Evolutionary conservation across 768 basidiomycete species (phyloP).

Genomic region (Thelephora aurantiotincta): DNA sequence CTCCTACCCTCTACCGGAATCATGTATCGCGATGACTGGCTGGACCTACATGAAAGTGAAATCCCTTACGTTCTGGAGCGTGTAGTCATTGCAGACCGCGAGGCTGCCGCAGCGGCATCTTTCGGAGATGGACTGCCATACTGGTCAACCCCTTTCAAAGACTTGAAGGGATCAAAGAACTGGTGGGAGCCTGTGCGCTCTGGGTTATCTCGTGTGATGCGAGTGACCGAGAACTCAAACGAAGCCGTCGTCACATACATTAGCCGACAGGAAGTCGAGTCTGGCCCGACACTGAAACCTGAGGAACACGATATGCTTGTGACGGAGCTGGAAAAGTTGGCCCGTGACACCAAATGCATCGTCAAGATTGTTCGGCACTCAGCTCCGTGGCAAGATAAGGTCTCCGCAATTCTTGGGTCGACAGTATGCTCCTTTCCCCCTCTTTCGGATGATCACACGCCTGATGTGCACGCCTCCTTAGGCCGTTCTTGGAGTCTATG

Average conservation of each 20-base stretch:
- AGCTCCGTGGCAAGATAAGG: slow-evolving; percentile 46
- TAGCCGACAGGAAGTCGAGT: slow-evolving; percentile 38
- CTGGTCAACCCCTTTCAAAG: slow-evolving; percentile 29
- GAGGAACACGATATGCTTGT: slow-evolving; percentile 51
- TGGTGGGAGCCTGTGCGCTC: slow-evolving; percentile 51
- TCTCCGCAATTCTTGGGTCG: slow-evolving; percentile 52
- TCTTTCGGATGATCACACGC: background rate
- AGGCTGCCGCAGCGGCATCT: slow-evolving; percentile 31
- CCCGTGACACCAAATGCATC: slow-evolving; percentile 29
- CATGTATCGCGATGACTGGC: slow-evolving; percentile 64
- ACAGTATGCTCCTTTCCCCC: slow-evolving; percentile 31
- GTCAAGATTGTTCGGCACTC: slow-evolving; percentile 18
- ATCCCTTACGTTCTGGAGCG: slow-evolving; percentile 66
- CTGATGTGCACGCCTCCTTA: slow-evolving; percentile 13
- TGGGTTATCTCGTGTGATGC: slow-evolving; percentile 22
- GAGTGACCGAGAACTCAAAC: slow-evolving; percentile 26
- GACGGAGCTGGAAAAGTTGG: slow-evolving; percentile 37
- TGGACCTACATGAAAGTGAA: slow-evolving; percentile 53
- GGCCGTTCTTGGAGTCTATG: slow-evolving; percentile 49
- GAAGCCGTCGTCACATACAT: slow-evolving; percentile 51
- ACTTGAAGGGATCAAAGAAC: slow-evolving; percentile 27
- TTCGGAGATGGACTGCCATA: background rate
- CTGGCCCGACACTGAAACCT: slow-evolving; percentile 34
- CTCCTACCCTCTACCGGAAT: slow-evolving; percentile 14
- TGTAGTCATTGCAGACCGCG: slow-evolving; percentile 61